Evolutionary conservation across 345 rosid species (phyloP).

Genomic region (Melastoma malabathricum): DNA sequence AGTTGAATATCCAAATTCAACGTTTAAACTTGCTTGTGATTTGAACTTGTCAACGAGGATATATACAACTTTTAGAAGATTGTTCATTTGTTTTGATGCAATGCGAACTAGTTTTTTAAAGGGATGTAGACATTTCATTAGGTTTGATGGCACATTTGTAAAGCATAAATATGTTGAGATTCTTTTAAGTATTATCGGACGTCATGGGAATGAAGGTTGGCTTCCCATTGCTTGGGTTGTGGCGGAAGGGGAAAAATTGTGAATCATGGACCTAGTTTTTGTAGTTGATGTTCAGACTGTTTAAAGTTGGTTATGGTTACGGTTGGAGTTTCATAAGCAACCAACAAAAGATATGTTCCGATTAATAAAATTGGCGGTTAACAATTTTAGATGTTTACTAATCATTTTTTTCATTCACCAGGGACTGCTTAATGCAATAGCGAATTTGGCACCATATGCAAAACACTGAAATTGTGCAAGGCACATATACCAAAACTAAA

Average conservation of each 20-base stretch:
- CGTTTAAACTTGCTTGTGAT: no score
- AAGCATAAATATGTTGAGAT: neutral
- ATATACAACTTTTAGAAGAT: no score
- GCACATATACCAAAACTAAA: conserved; percentile 4
- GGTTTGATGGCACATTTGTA: no score
- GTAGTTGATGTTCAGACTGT: neutral
- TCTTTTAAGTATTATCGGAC: neutral
- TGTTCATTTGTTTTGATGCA: no score
- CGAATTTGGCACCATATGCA: neutral
- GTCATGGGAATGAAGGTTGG: neutral
- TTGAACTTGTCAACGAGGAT: no score
- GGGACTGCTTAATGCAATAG: neutral
- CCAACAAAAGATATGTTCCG: neutral
- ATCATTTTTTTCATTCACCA: neutral
- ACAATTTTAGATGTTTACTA: no score
- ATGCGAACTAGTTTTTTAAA: no score
- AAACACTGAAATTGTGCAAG: conserved; percentile 1
- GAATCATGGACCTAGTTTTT: neutral
- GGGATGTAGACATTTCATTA: no score
- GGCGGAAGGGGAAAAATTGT: neutral
- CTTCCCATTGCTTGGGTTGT: conserved; percentile 1
- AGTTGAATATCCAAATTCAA: no score
- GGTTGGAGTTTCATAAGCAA: conserved; percentile 1
- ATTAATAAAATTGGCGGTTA: no score
- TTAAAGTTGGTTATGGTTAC: neutral